Evolutionary conservation across 225 moss, liverwort and hornwort genomes (phyloP).

Genomic region (Anthoceros angustus): DNA sequence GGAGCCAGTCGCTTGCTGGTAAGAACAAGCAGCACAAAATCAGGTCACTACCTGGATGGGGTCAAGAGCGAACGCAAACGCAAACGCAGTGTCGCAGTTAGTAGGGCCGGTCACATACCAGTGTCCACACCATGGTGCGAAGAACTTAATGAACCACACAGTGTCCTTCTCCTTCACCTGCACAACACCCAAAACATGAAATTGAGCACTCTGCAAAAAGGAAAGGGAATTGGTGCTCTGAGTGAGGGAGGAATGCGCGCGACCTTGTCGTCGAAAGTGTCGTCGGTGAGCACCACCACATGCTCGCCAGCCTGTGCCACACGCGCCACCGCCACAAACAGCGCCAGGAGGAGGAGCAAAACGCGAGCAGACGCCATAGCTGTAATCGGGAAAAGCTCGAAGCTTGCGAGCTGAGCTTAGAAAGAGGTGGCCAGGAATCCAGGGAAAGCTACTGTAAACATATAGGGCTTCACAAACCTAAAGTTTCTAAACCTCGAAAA

Average conservation of each 20-base stretch:
- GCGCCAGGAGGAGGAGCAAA: conserved; percentile 9
- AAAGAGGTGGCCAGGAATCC: too few species aligned
- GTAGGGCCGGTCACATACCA: conserved; percentile 20
- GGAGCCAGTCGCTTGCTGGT: conserved; percentile 67
- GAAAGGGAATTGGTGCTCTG: not conserved
- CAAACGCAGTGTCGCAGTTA: not conserved
- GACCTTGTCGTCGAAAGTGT: conserved; percentile 67
- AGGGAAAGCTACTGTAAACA: too few species aligned
- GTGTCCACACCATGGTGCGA: conserved; percentile 92
- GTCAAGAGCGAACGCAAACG: too few species aligned
- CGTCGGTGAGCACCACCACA: conserved; percentile 67
- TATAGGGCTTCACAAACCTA: too few species aligned
- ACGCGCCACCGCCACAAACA: conserved; percentile 12
- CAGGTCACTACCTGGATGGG: not conserved
- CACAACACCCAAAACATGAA: not conserved
- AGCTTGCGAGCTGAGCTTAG: too few species aligned
- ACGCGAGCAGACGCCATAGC: too few species aligned
- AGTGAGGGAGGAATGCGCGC: not conserved
- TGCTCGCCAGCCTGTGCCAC: conserved; percentile 38
- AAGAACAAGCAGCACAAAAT: not conserved
- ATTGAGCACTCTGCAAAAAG: not conserved
- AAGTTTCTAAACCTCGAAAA: too few species aligned
- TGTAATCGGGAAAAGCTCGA: too few species aligned
- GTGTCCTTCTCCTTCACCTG: conserved; percentile 85
- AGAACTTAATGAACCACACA: conserved; percentile 93